Evolutionary conservation across 768 basidiomycete species (phyloP).

Genomic region (Coprinellus micaceus): DNA sequence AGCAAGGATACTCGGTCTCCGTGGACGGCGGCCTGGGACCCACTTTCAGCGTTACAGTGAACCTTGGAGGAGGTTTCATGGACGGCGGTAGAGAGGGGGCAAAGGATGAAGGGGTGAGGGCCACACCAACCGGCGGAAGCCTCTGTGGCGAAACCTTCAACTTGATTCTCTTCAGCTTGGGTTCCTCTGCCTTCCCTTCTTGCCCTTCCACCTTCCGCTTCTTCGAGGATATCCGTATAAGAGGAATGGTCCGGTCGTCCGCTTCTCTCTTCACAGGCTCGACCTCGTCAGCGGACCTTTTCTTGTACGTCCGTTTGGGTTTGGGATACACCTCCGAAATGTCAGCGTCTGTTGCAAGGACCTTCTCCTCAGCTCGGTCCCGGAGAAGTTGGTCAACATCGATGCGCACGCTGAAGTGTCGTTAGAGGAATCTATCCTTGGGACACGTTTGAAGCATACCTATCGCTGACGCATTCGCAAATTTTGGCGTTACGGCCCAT

Average conservation of each 20-base stretch:
- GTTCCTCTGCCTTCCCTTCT: slow-evolving; percentile 24
- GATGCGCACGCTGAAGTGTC: slow-evolving; percentile 73
- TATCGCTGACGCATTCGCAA: slow-evolving; percentile 71
- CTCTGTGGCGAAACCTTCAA: slow-evolving; percentile 32
- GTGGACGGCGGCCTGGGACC: slow-evolving; percentile 53
- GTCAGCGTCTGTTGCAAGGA: slow-evolving; percentile 5
- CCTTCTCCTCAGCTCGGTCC: slow-evolving; percentile 53
- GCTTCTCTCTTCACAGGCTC: no score
- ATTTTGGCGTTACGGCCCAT: slow-evolving; percentile 77
- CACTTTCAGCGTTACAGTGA: slow-evolving; percentile 63
- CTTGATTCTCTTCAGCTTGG: slow-evolving; percentile 50
- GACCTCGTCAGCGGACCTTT: slow-evolving; percentile 9
- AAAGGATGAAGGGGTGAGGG: not conserved
- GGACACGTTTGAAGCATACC: slow-evolving; percentile 29
- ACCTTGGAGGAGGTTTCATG: slow-evolving; percentile 25
- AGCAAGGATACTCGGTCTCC: slow-evolving; percentile 63
- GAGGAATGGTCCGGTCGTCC: slow-evolving; percentile 13
- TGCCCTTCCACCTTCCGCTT: slow-evolving; percentile 41
- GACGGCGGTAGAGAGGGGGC: not conserved
- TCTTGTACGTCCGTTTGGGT: slow-evolving; percentile 17
- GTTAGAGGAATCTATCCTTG: not conserved
- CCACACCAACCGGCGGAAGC: slow-evolving; percentile 8
- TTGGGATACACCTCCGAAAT: slow-evolving; percentile 9
- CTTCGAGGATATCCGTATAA: slow-evolving; percentile 17
- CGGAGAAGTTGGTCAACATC: slow-evolving; percentile 83